Base-by-base conservation (phyloP, 768 basidiomycete genomes). In the Cubamyces lactineus region DNA sequence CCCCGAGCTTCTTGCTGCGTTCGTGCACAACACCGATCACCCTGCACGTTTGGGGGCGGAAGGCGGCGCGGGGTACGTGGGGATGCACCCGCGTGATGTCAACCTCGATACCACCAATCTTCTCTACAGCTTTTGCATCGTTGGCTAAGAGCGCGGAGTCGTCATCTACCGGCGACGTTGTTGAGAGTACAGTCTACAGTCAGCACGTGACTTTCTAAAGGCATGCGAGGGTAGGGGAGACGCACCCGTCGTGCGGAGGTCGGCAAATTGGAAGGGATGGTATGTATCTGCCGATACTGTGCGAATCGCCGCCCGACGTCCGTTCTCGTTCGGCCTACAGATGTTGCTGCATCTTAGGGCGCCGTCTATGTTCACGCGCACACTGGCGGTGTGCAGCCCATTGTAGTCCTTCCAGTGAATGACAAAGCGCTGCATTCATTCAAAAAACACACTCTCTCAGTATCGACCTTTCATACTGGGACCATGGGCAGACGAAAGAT, bases 1-100 rank as follows among this genome's bases (percentile, higher is more conserved):
- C 53, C 24, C 66, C 66, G 2, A 61, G 60, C 49, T 67, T 67
- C 58, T 67, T 67, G 54, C 66, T 67, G 2, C 66, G 60, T 49
- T 67, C 66, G 34, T 67, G 66, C 9, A 67, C 57, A 5, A 53
- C 43, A 3, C 62, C 67, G 8, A 67, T 41, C 13, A 21, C 43
- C 11, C 34, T 21, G 34, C 41, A 59, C 6, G 5, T 23, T 1
- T 11, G 9, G 5, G 45, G 43, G 8, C 8, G 26, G 57, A 53
- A 57, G 15, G 62, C 45, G 0, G 42, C 23, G 12, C 6, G 16
- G 13, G 8, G 13, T 17, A 2, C 21, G 16, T 39, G 6, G 21
- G 34, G 9, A 5, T 39, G 52, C 2, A 61, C 42, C n/a, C 59
- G 59, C 3, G 23, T 15, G 24, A 54, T 34, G n/a, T 15, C 7